Base-by-base conservation (phyloP, 305 asterid species). In the Salvia sclarea region DNA sequence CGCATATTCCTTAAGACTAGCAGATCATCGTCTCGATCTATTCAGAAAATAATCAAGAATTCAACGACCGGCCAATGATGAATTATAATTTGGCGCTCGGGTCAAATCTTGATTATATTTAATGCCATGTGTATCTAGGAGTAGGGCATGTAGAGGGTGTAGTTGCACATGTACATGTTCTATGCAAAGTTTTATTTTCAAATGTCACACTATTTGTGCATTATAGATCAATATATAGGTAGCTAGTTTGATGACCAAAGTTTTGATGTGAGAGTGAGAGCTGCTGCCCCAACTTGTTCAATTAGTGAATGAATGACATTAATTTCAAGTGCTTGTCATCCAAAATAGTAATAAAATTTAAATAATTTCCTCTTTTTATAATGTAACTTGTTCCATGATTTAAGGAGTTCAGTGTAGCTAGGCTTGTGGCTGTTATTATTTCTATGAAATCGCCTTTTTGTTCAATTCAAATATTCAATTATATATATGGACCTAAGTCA, bases 21-120 rank as follows among this genome's bases (percentile, higher is more conserved):
- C 81, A 0, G 88, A 82, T 68, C 64, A 69, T 50, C 87, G 87
- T 20, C 91, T 89, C 8, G 79, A 89, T 52, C 49, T 74, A 6
- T 89, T 86, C 61, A 83, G 25, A 68, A 66, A 37, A 60, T 60
- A 43, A 52, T 3, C 5, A 56, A 69, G 12, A 67, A 54, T 11
- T 8, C 7, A 5, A 5, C 9, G 2, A 56, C 0, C 12, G 14
- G 16, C 4, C 13, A 0, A 9, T 45, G 8, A 13, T 25, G 2
- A 25, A 25, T 25, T 25, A 20, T 45, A 55, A 18, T 56, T n/a
- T 44, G 28, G 10, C 9, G 13, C 33, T 49, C 47, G 4, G 17
- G 2, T 28, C 7, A 13, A 4, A 28, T 24, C 35, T 33, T 22
- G 8, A 13, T 8, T n/a, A n/a, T n/a, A n/a, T n/a, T 44, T 17